phyloP scores from a whole-genome alignment of 352 stramenopile genomes.

The Globisporangium barbulae region DNA sequence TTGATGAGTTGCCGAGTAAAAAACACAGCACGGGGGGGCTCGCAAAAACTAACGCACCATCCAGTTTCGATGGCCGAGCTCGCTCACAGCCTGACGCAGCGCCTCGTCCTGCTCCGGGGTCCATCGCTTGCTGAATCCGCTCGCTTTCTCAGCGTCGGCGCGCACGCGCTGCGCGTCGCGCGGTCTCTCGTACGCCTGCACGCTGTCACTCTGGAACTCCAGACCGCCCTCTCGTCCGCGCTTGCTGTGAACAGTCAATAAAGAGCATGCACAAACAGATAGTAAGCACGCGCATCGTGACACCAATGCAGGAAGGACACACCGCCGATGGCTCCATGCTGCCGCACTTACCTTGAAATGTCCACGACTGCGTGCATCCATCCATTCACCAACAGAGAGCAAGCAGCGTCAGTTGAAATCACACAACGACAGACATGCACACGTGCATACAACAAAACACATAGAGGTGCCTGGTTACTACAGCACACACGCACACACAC shows the following conservation, averaged over 20 bases:
- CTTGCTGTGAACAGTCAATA: conserved; percentile 22
- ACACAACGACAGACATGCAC: not conserved
- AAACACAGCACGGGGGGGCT: not conserved
- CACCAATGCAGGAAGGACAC: not conserved
- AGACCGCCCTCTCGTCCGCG: conserved; percentile 25
- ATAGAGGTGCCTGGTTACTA: too few relatives aligned
- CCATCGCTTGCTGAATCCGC: conserved; percentile 60
- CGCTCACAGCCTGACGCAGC: conserved; percentile 68
- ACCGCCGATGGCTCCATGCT: not conserved
- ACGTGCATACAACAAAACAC: not conserved
- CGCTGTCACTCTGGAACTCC: conserved; percentile 9
- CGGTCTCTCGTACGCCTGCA: conserved; percentile 26
- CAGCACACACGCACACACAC: not conserved
- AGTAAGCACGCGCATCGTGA: not conserved
- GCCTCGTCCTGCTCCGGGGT: conserved; percentile 85
- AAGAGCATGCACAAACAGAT: not conserved
- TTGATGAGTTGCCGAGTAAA: not conserved
- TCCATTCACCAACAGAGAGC: not conserved
- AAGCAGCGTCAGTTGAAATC: not conserved
- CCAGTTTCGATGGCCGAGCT: conserved; percentile 86
- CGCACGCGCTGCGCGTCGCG: conserved; percentile 47
- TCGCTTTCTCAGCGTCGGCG: conserved; percentile 43
- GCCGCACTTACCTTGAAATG: conserved; percentile 13
- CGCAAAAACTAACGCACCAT: conserved; percentile 41
- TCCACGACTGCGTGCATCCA: conserved; percentile 15